These are phyloP conservation scores for Plasmodium reichenowi DNA, from an alignment of 169 alveolate genomes.

Conservation along the genomic window DNA sequence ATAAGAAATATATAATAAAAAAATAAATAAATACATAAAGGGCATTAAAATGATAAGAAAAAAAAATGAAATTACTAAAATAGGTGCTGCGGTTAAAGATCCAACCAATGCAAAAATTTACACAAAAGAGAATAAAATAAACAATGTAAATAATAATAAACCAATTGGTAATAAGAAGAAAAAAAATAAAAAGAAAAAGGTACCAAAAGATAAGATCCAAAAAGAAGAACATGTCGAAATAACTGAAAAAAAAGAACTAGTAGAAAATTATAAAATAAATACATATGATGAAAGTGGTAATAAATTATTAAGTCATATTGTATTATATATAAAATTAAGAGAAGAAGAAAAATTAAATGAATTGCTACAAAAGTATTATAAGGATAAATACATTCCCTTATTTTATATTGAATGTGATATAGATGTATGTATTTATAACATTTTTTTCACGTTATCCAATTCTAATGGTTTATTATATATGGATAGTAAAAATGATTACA, in stretches of 20 bases:
- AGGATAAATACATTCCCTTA: conserved; percentile 77
- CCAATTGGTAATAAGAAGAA: conserved; percentile 21
- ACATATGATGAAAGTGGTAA: conserved; percentile 76
- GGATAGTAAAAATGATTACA: conserved; percentile 32
- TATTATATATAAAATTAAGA: conserved; percentile 46
- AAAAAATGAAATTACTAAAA: conserved; percentile 22
- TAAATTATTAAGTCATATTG: conserved; percentile 26
- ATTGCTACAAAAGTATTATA: conserved; percentile 79
- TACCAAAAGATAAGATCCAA: conserved; percentile 76
- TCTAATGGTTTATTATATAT: conserved; percentile 48
- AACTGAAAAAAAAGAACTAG: conserved; percentile 76
- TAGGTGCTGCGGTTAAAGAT: not conserved
- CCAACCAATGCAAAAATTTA: not conserved
- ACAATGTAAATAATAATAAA: not conserved
- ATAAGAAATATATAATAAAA: no score
- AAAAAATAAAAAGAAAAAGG: conserved; percentile 51
- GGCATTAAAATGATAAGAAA: not conserved
- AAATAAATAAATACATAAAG: no score
- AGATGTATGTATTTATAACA: conserved; percentile 78
- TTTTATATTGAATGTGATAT: conserved; percentile 77
- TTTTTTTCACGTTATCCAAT: conserved; percentile 60
- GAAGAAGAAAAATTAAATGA: conserved; percentile 76
- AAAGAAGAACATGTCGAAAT: conserved; percentile 82
- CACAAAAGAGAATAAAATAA: not conserved
- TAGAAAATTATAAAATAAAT: conserved; percentile 79